Base-by-base conservation (phyloP, 2,329 filamentous ascomycete genomes). In the Diaporthe longicolla region DNA sequence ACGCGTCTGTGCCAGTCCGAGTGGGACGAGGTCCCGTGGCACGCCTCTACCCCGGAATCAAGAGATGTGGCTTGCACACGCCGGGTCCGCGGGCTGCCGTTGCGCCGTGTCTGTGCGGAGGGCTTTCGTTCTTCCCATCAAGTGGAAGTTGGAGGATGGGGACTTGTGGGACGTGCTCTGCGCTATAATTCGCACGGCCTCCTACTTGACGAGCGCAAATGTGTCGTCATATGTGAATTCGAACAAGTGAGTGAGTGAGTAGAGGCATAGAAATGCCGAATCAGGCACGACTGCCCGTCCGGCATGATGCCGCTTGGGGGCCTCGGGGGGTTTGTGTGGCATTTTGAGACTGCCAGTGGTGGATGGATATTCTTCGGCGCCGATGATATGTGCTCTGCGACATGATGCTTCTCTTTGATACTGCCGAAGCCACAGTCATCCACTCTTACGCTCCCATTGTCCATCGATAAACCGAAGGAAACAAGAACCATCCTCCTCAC, bases 101-200 rank as follows among this genome's bases (percentile, higher is more conserved):
- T 52, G 43, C 61, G 45, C 45, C 61, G 45, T 35, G 63, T 54
- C 63, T 68, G 48, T 54, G 63, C 45, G 63, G 32, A 52, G 45
- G 48, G 32, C 55, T 21, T 37, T 37, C 21, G 2, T 35, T 37
- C 55, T 35, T 48, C 17, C 40, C 4, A 43, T 43, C 17, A 5
- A 5, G 26, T 24, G 61, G 43, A 66, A 17, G 43, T 35, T 66
- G 61, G 15, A 50, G 61, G 43, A 11, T 40, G 7, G 3, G 10
- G 9, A 24, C 10, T 66, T 17, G 43, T 37, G 43, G 61, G 29
- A 52, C 19, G 29, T 66, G 61, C 40, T 32, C 4, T 59, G 55
- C 21, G 32, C 21, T 24, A 35, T 24, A 8, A 19, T 35, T 29
- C 19, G 6, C 17, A 13, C 9, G 29, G 21, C 8, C 21, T n/a